These are phyloP conservation scores for Aspergillus diversus DNA, from an alignment of 495 filamentous ascomycete species.

Conservation along the genomic window DNA sequence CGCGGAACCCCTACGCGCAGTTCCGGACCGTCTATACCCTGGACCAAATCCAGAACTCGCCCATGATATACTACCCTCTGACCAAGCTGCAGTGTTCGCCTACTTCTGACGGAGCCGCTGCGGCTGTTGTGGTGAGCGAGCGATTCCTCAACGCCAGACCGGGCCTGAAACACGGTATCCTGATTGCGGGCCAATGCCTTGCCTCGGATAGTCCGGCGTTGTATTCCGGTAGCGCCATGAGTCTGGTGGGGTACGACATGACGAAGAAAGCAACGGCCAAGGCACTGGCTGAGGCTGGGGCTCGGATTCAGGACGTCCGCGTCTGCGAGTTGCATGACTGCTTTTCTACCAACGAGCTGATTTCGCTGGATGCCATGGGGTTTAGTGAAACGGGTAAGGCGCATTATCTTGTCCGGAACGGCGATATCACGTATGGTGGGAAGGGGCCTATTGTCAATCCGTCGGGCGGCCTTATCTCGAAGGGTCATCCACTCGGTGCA, in stretches of 20 bases:
- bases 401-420: constrained; percentile 83
- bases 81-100: constrained; percentile 81
- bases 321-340: constrained; percentile 95
- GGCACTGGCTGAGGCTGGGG: constrained; percentile 69
- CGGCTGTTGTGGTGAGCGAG: constrained; percentile 86
- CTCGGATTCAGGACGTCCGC: constrained; percentile 68
- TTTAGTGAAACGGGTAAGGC: constrained; percentile 78
- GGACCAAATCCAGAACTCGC: constrained; percentile 75
- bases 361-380: constrained; percentile 82
- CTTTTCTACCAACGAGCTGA: constrained; percentile 93
- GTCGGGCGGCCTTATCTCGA: constrained; percentile 88
- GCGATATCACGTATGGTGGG: constrained; percentile 90
- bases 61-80: constrained; percentile 80
- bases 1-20: constrained; percentile 92
- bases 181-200: constrained; percentile 84
- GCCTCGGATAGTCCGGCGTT: constrained; percentile 76
- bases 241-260: constrained; percentile 88
- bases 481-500: constrained; percentile 92
- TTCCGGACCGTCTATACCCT: constrained; percentile 89
- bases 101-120: constrained; percentile 87
- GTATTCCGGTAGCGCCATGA: constrained; percentile 72
- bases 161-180: constrained; percentile 77
- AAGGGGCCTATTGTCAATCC: constrained; percentile 82
- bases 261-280: constrained; percentile 60
- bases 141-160: constrained; percentile 81